Evolutionary conservation across 2,329 filamentous ascomycete species (phyloP), one percentile per base, ranked within the genome.

Genomic region (Elsinoe australis): DNA sequence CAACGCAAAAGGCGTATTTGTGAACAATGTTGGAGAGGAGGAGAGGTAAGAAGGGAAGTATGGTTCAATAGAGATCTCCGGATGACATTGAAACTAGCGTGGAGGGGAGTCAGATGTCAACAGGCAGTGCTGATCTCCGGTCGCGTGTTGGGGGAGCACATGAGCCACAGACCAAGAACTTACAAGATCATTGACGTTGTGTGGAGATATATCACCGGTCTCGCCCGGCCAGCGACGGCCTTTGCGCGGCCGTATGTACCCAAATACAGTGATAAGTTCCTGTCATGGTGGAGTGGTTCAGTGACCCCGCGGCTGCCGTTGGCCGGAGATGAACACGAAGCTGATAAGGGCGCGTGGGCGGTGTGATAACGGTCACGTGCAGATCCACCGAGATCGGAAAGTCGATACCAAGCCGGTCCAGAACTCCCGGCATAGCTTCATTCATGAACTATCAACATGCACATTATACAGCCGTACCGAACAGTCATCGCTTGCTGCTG

Each of bases 401-500:
- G n/a, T n/a, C n/a, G n/a, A 6, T 21, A 15, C 7, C n/a, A 26
- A 15, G 22, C 21, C 36, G 21, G 19, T 41, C 36, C 36, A 41
- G 36, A n/a, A n/a, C n/a, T n/a, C n/a, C n/a, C n/a, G n/a, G n/a
- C n/a, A n/a, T n/a, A n/a, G n/a, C n/a, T n/a, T n/a, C n/a, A n/a
- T n/a, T n/a, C n/a, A 21, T 29, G 18, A 18, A 5, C 28, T 15
- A 17, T 31, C 39, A 31, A 44, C 22, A 14, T 44, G 15, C 21
- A 48, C 17, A 29, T 39, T 33, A 34, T 49, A 64, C 1, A 68
- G 51, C 15, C 64, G 56, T 12, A 68, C 52, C 3, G 62, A 64
- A 4, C 54, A 59, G 53, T 68, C 66, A 26, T 68, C 66, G 32
- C 64, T 66, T 4, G 60, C 64, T 10, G 65, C 60, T 0, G 63